Percentiles rank a stretch among this genome's conserved stretches.
Evolutionary conservation across 495 filamentous ascomycete species (phyloP).

Genomic region (Daldinia grandis): DNA sequence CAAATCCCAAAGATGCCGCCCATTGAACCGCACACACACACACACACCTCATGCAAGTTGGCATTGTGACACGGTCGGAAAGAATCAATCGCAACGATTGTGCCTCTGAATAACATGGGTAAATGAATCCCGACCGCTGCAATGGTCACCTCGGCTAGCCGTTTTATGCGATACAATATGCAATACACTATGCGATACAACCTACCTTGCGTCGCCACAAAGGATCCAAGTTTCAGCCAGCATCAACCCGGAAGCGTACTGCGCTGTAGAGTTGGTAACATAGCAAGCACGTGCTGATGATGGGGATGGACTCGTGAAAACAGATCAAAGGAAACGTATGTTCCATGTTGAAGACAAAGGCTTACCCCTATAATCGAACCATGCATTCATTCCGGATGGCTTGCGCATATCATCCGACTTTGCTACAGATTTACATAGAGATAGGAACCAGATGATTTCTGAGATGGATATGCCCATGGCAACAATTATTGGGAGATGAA

Average conservation of each 20-base stretch:
- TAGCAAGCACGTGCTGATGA: slow-evolving; percentile 1
- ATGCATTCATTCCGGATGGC: not conserved
- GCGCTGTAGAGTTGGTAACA: not conserved
- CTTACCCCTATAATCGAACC: not conserved
- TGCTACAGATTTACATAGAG: not conserved
- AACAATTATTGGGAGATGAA: no score
- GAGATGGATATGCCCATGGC: not conserved
- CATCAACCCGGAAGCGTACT: not conserved
- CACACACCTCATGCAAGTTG: not conserved
- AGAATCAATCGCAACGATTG: no score
- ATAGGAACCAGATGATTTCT: not conserved
- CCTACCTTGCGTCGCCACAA: not conserved
- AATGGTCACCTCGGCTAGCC: not conserved
- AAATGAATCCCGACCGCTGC: not conserved
- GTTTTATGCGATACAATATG: not conserved
- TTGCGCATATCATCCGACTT: not conserved
- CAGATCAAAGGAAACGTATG: not conserved
- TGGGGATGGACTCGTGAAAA: not conserved
- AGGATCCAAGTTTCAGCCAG: not conserved
- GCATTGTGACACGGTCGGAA: not conserved
- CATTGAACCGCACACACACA: not conserved
- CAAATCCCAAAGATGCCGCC: slow-evolving; percentile 12
- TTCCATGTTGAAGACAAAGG: not conserved
- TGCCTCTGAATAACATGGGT: no score
- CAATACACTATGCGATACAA: not conserved